Evolutionary conservation across 2,329 filamentous ascomycete species (phyloP).

Genomic region (Penicillium sp.): DNA sequence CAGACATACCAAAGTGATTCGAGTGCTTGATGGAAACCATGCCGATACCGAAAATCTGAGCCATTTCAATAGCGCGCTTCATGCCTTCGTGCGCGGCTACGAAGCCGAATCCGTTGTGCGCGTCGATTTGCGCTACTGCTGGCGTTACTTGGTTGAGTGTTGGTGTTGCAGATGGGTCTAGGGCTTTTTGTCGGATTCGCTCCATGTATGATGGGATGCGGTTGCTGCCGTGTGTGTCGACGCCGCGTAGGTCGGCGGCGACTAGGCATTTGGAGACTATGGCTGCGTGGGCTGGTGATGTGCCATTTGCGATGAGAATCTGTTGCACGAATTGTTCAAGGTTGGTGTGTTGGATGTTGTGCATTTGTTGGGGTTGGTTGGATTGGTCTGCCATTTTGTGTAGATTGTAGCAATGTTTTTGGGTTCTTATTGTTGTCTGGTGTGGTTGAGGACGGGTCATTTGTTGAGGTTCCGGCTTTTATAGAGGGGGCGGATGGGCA

Average conservation of each 20-base stretch:
- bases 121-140: conserved; percentile 68
- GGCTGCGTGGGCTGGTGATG: conserved; percentile 58
- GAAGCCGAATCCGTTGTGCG: conserved; percentile 74
- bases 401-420: not conserved
- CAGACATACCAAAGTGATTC: conserved; percentile 83
- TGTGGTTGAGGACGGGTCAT: not conserved
- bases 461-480: conserved; percentile 2
- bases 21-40: conserved; percentile 74
- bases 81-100: conserved; percentile 69
- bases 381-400: conserved; percentile 11
- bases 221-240: conserved; percentile 78
- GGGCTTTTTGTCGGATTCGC: conserved; percentile 68
- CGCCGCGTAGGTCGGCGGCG: conserved; percentile 73
- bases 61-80: conserved; percentile 66
- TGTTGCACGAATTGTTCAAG: conserved; percentile 29
- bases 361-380: conserved; percentile 13
- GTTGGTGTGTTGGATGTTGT: conserved; percentile 16
- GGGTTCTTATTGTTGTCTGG: not conserved
- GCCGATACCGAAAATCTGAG: conserved; percentile 66
- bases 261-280: conserved; percentile 70
- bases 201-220: conserved; percentile 76
- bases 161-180: conserved; percentile 63
- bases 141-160: conserved; percentile 65
- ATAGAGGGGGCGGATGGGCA: conserved; percentile 7
- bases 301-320: conserved; percentile 51